phyloP scores from a whole-genome alignment of 257 asterid species.

The Nicotiana knightiana region DNA sequence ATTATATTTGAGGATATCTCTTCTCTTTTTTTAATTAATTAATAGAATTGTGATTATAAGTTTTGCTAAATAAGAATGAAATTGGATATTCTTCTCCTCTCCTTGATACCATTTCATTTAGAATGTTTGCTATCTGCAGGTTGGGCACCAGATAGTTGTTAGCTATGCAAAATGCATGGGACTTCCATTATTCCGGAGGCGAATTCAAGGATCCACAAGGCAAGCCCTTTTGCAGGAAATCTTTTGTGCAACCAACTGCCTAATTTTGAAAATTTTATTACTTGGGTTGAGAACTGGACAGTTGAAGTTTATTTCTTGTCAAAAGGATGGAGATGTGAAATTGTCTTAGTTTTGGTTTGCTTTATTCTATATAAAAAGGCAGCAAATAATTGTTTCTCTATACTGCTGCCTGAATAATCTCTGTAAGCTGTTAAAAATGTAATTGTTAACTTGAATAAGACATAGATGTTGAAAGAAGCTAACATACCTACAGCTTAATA shows the following conservation, averaged over 20 bases:
- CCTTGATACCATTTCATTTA: background rate
- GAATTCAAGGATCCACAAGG: conserved; percentile 93
- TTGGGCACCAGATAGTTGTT: conserved; percentile 87
- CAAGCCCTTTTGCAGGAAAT: conserved; percentile 27
- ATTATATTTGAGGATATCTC: background rate
- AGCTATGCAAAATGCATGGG: conserved; percentile 92
- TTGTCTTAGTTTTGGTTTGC: background rate
- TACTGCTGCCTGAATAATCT: background rate
- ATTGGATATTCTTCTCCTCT: background rate
- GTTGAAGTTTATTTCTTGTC: background rate
- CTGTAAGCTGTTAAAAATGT: background rate
- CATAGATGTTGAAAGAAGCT: background rate
- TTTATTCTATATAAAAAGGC: background rate
- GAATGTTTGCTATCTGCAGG: conserved; percentile 39
- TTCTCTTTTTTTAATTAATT: background rate
- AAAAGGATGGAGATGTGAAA: background rate
- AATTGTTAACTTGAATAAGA: background rate
- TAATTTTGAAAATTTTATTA: background rate
- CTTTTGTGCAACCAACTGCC: conserved; percentile 4
- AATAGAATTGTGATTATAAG: background rate
- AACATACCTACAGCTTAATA: background rate
- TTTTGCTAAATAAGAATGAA: background rate
- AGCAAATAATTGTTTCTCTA: background rate
- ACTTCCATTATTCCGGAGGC: conserved; percentile 82
- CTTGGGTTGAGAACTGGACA: background rate